A percentile compares a stretch with the other conserved stretches of the same genome.
Conservation (phyloP, 805 yeast genomes). For the Candida mattraensis region DNA sequence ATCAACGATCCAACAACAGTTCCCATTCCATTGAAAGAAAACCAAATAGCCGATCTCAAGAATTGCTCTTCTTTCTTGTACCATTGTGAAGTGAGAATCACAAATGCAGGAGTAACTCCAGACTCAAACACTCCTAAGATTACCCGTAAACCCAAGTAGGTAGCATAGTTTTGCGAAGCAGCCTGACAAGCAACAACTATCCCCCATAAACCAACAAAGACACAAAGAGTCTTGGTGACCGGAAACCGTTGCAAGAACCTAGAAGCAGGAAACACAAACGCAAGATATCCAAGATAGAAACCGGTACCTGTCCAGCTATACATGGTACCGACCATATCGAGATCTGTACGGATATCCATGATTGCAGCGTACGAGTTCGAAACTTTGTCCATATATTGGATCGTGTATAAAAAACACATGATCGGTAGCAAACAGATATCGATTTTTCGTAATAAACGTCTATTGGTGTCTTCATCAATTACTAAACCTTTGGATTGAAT, state of each 20-base stretch:
- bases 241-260: conserved; percentile 46
- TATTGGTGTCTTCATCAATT: conserved; percentile 23
- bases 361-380: conserved; percentile 56
- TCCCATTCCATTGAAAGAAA: conserved; percentile 46
- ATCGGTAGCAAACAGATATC: conserved; percentile 38
- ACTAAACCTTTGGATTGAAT: conserved; percentile 16
- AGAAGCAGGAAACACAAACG: conserved; percentile 52
- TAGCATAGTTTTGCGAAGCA: conserved; percentile 42
- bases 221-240: conserved; percentile 48
- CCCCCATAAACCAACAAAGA: conserved; percentile 50
- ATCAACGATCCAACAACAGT: conserved; percentile 49
- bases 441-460: conserved; percentile 14
- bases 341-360: conserved; percentile 51
- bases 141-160: conserved; percentile 45
- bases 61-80: conserved; percentile 33
- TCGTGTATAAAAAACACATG: conserved; percentile 46
- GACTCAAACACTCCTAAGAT: conserved; percentile 46
- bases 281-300: conserved; percentile 43
- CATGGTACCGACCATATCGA: conserved; percentile 45
- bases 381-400: conserved; percentile 62
- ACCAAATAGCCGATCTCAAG: conserved; percentile 29
- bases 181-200: conserved; percentile 45
- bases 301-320: conserved; percentile 34
- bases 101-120: conserved; percentile 35
- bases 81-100: conserved; percentile 39